These are phyloP conservation scores for Castanospermum australe DNA, from an alignment of 306 rosid genomes.

Conservation along the genomic window DNA sequence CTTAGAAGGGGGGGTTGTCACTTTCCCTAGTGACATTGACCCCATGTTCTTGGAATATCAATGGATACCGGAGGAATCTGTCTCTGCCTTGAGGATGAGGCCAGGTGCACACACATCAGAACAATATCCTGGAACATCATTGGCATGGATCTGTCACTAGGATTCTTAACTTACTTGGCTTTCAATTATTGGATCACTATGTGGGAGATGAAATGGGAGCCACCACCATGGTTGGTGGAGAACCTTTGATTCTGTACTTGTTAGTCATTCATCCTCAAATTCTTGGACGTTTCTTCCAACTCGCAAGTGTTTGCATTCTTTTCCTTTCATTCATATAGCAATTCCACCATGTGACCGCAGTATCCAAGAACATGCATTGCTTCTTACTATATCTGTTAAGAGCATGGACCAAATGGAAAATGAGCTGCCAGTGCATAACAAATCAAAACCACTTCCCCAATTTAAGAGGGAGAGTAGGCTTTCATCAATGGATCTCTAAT, in stretches of 20 bases:
- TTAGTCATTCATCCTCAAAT: not conserved
- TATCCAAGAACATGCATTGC: conserved; percentile 16
- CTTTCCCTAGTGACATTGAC: conserved; percentile 43
- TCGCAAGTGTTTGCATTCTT: not conserved
- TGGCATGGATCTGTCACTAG: not conserved
- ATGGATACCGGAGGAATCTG: conserved; percentile 56
- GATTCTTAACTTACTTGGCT: conserved; percentile 16
- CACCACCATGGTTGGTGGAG: conserved; percentile 34
- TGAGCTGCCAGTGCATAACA: not conserved
- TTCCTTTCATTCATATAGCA: not conserved
- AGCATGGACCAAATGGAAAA: not conserved
- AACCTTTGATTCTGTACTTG: conserved; percentile 14
- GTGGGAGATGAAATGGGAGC: conserved; percentile 23
- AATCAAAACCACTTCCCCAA: not conserved
- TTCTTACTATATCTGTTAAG: not conserved
- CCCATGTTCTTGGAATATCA: conserved; percentile 64
- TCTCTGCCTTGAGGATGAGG: conserved; percentile 22
- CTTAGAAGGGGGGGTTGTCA: conserved; percentile 17
- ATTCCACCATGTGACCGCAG: not conserved
- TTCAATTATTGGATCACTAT: not conserved
- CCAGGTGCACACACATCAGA: conserved; percentile 2
- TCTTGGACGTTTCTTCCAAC: conserved; percentile 15
- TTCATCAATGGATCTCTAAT: not conserved
- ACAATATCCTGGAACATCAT: conserved; percentile 15
- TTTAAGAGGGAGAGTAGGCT: not conserved